Conservation (phyloP, 73 alveolate genomes). For the Paraurostyla sp. region DNA sequence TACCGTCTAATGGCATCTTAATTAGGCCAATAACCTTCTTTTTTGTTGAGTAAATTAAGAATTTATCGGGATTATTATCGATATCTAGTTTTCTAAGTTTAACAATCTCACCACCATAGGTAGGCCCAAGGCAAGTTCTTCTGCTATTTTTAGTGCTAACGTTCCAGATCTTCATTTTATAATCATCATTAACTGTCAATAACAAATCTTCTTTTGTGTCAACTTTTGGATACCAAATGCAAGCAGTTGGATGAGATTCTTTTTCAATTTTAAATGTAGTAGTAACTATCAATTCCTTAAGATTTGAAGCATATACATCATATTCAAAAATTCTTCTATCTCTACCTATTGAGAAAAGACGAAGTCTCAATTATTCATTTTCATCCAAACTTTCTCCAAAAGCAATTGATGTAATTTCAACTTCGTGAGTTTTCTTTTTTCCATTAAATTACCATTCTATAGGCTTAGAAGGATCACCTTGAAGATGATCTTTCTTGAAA, state of each 20-base stretch:
- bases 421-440: conserved; percentile 83
- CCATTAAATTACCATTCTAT: conserved; percentile 89
- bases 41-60: conserved; percentile 91
- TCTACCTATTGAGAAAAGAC: conserved; percentile 89
- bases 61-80: conserved; percentile 87
- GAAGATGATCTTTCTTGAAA: conserved; percentile 79
- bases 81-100: conserved; percentile 87
- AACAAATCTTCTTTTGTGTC: conserved; percentile 93
- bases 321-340: conserved; percentile 85
- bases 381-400: conserved; percentile 91
- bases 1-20: conserved; percentile 98
- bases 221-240: conserved; percentile 97
- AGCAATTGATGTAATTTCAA: conserved; percentile 81
- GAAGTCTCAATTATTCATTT: conserved; percentile 70
- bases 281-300: conserved; percentile 65
- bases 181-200: conserved; percentile 94
- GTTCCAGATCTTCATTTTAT: conserved; percentile 94
- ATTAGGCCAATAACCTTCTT: conserved; percentile 97
- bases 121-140: conserved; percentile 98
- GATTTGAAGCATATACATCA: conserved; percentile 79
- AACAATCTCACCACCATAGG: conserved; percentile 97
- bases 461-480: conserved; percentile 73
- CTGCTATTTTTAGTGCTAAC: conserved; percentile 83
- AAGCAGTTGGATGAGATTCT: conserved; percentile 89
- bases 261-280: conserved; percentile 77